phyloP scores from a whole-genome alignment of 306 rosid genomes.

The Carpinus viminea region DNA sequence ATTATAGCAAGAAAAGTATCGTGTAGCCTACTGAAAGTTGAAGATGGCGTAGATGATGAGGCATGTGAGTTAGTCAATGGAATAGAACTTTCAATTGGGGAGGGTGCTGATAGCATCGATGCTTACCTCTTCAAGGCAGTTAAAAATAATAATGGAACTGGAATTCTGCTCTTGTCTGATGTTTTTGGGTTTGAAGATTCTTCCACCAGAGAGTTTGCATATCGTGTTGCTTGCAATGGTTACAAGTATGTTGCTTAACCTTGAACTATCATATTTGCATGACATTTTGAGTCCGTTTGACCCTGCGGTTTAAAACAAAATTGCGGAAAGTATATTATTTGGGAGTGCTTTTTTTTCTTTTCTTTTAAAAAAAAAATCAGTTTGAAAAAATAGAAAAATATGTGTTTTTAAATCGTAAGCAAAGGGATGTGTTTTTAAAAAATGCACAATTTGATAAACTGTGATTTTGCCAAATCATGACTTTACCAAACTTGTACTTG shows the following conservation, averaged over 20 bases:
- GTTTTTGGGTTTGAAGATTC: constrained; percentile 71
- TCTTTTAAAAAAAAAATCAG: too few relatives aligned
- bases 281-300: background rate
- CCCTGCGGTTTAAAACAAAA: too few relatives aligned
- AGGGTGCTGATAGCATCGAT: constrained; percentile 41
- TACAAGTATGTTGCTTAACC: constrained; percentile 58
- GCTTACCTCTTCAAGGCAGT: constrained; percentile 81
- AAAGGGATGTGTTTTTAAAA: too few relatives aligned
- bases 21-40: constrained; percentile 46
- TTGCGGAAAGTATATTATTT: too few relatives aligned
- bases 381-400: too few relatives aligned
- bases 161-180: constrained; percentile 73
- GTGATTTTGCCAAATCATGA: too few relatives aligned
- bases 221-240: constrained; percentile 78
- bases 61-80: constrained; percentile 77
- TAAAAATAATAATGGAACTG: constrained; percentile 74
- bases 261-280: constrained; percentile 1
- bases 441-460: too few relatives aligned
- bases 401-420: too few relatives aligned
- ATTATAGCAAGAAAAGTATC: constrained; percentile 36
- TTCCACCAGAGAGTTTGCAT: constrained; percentile 74
- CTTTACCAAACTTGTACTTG: too few relatives aligned
- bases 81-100: constrained; percentile 67
- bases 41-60: constrained; percentile 52
- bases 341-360: too few relatives aligned